Evolutionary conservation across 495 filamentous ascomycete genomes (phyloP), one percentile per base, ranked within the genome.

Genomic region (Sporormia fimetaria): DNA sequence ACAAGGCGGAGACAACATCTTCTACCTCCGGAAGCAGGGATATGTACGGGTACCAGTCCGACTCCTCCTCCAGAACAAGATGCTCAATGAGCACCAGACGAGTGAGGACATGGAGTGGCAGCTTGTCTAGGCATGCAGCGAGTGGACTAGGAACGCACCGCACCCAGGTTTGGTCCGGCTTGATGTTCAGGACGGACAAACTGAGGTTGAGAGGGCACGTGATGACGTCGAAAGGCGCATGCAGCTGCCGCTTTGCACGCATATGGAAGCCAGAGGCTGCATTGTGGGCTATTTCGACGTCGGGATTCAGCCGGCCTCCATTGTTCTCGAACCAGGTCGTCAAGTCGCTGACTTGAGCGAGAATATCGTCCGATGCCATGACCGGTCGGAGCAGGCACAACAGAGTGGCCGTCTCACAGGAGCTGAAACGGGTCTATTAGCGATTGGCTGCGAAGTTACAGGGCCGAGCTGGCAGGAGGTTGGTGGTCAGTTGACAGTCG

Each of bases 41-140:
- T 11, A 81, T 52, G 57, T 81, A 83, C 3, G 75, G 74, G 51
- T 58, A 64, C 78, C 78, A 83, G 42, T 71, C 73, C 0, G 72
- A 68, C n/a, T 62, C 40, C 11, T 57, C 24, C 1, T 60, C 63
- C 5, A 67, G 56, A 24, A 75, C 46, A 48, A 64, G 66, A 50
- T 83, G 72, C 16, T 71, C 63, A 38, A 75, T 67, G 0, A 83
- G 61, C 48, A 78, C 75, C 47, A 80, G 72, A 28, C 62, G 62
- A 47, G 41, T 56, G 23, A 42, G 49, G 27, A 43, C 40, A 46
- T 37, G 25, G 20, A 39, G 11, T 1, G 38, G 38, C 7, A 55
- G 10, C 6, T 7, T 29, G 4, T 31, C 41, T 1, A 40, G 17
- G 26, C 26, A 41, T 14, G 21, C 23, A n/a, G 36, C 21, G 6